Percentiles rank a stretch among this genome's conserved stretches.
Evolutionary conservation across 768 basidiomycete genomes (phyloP).

Genomic region (Hypholoma sublateritium): DNA sequence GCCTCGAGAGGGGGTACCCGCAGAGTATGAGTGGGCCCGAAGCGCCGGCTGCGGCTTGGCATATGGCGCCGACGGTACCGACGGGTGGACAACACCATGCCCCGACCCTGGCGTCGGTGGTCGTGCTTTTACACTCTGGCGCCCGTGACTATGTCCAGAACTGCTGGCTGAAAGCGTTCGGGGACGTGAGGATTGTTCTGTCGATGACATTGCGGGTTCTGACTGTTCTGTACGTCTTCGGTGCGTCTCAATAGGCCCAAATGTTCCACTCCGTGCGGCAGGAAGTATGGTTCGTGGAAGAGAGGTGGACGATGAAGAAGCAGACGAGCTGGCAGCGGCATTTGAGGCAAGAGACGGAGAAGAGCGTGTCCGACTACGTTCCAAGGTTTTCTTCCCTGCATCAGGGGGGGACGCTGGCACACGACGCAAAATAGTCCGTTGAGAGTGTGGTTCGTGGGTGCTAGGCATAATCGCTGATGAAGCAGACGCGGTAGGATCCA

Average conservation of each 20-base stretch:
- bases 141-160: neutral
- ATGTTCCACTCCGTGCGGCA: neutral
- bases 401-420: neutral
- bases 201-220: neutral
- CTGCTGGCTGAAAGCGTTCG: neutral
- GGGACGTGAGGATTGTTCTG: neutral
- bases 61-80: neutral
- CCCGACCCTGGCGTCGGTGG: neutral
- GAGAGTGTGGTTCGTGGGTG: neutral
- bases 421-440: neutral
- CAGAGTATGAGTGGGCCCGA: no score
- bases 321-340: neutral
- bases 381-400: neutral
- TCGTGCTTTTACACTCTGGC: neutral
- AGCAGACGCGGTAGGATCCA: neutral
- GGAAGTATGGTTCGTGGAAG: neutral
- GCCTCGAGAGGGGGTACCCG: neutral
- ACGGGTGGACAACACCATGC: neutral
- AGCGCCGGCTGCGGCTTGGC: neutral
- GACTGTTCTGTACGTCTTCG: neutral
- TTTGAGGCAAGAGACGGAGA: neutral
- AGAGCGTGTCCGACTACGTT: neutral
- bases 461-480: neutral
- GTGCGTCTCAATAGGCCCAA: neutral
- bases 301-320: neutral